Percentiles rank a stretch among this genome's conserved stretches.
Conservation (phyloP, 352 stramenopile genomes). For the Blastocystis sp. region DNA sequence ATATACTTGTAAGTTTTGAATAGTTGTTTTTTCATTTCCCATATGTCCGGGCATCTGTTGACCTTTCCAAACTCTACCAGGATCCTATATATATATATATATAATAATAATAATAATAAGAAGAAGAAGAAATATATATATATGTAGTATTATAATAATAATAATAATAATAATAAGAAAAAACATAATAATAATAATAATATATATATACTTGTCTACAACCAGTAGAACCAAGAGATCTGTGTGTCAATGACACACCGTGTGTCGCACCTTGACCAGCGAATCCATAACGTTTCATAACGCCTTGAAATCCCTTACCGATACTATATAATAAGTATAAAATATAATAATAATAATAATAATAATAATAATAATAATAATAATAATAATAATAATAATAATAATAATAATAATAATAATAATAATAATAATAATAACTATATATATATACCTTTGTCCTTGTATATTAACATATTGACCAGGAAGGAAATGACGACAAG, state of each 20-base stretch:
- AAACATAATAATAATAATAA: no score
- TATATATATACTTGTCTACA: conserved; percentile 60
- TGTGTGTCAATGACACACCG: conserved; percentile 86
- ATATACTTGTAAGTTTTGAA: conserved; percentile 69
- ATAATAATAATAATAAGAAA: no score
- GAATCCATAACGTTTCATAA: conserved; percentile 96
- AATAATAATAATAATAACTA: no score
- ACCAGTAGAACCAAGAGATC: conserved; percentile 79
- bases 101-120: no score
- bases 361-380: no score
- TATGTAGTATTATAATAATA: no score
- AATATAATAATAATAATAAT: no score
- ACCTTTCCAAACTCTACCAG: conserved; percentile 91
- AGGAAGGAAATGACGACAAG: conserved; percentile 82
- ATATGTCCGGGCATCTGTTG: conserved; percentile 99
- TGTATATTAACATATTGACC: conserved; percentile 91
- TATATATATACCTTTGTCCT: conserved; percentile 54
- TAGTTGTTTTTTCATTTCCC: conserved; percentile 64
- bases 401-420: no score
- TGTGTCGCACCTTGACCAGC: conserved; percentile 79
- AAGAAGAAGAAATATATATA: no score
- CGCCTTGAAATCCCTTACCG: conserved; percentile 75
- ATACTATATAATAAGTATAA: not conserved
- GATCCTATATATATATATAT: conserved; percentile 49
- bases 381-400: no score